phyloP scores from a whole-genome alignment of 331 rosid species.

The Phaseolus coccineus region DNA sequence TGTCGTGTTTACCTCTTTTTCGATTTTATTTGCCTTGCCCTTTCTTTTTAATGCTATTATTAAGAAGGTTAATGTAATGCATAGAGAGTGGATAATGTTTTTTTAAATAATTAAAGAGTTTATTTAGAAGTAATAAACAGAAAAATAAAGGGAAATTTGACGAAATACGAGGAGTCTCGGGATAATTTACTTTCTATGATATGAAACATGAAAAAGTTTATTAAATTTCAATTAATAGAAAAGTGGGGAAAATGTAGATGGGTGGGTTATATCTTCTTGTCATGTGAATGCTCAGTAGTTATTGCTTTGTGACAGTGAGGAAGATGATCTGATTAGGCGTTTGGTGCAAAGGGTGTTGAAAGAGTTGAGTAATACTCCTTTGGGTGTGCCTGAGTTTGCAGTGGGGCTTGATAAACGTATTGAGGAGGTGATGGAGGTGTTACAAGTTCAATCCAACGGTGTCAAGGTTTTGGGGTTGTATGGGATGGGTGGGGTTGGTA shows the following conservation, averaged over 20 bases:
- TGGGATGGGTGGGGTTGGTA: constrained; percentile 78
- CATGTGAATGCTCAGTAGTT: not conserved
- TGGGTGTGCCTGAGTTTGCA: constrained; percentile 52
- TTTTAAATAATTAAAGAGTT: too few species aligned
- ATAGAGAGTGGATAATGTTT: too few species aligned
- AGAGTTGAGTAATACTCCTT: constrained; percentile 61
- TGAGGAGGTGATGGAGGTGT: constrained; percentile 21
- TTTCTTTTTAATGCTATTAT: not conserved
- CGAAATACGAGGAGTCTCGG: too few species aligned
- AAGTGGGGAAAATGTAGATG: too few species aligned
- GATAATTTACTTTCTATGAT: too few species aligned
- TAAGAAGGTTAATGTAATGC: too few species aligned
- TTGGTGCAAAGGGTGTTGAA: constrained; percentile 55
- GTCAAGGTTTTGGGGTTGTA: constrained; percentile 57
- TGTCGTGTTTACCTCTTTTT: not conserved
- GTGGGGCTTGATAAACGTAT: constrained; percentile 64
- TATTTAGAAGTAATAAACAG: too few species aligned
- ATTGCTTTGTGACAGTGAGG: constrained; percentile 33
- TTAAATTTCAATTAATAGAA: too few species aligned
- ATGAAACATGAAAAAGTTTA: too few species aligned
- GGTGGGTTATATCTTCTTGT: too few species aligned
- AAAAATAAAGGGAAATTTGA: too few species aligned
- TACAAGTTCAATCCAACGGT: constrained; percentile 53
- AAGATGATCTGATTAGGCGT: constrained; percentile 33
- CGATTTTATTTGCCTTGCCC: not conserved